Evolutionary conservation across 371 early-diverging fungal species (phyloP), one percentile per base, ranked within the genome.

Genomic region (Rhizopus delemar): DNA sequence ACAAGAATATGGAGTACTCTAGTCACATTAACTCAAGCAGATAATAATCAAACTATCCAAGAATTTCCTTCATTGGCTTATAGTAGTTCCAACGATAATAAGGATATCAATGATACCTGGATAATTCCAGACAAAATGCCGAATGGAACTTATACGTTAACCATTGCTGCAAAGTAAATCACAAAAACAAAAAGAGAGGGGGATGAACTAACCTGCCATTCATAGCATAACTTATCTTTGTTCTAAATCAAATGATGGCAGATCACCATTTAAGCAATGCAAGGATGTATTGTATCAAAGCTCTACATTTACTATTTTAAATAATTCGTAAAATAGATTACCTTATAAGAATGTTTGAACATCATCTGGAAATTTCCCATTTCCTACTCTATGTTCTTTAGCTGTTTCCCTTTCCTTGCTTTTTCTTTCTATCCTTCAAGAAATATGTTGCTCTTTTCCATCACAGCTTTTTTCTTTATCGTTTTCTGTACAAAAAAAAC

Each of bases 91-190:
- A 56, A 51, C 39, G 43, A 38, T 5, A 38, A 41, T 11, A 59
- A 55, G 12, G 28, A 53, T 29, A 41, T 43, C 0, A 46, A 13
- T 34, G 51, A 31, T 22, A 29, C 49, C n/a, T 78, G 78, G 78
- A 41, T 43, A 1, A 68, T 78, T 56, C 78, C 78, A 13, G 39
- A 28, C 16, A 36, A 59, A 39, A 53, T 78, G 9, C 12, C 52
- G 9, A 59, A 56, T 53, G 73, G 73, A 1, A 58, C 62, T 8
- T 78, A 74, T 35, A 59, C 50, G 0, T 28, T 78, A 29, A 51
- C 50, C 5, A 62, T 78, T 5, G 56, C 60, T 46, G 78, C 65
- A 54, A 68, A 71, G 75, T 77, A 63, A 68, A 71, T 68, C 41
- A 2, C 43, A 39, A 16, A n/a, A 16, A 46, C 2, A 46, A 13